These are phyloP conservation scores for Biscutella laevigata DNA, from an alignment of 441 rosid genomes.

Conservation along the genomic window DNA sequence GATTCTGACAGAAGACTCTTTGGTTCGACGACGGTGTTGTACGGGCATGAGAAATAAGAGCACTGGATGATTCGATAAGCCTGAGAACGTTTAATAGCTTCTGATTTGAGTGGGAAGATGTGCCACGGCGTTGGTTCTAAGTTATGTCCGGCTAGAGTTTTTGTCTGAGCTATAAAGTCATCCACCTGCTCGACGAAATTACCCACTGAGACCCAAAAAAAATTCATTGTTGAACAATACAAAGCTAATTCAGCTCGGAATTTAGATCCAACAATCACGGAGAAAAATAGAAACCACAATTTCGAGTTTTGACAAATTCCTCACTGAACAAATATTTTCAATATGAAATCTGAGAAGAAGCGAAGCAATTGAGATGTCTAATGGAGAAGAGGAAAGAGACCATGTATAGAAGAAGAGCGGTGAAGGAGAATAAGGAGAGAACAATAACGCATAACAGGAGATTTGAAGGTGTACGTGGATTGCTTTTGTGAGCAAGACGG, in stretches of 20 bases:
- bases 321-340: neutral
- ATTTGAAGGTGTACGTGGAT: constrained; percentile 40
- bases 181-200: constrained; percentile 31
- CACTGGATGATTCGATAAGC: constrained; percentile 70
- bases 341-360: no score
- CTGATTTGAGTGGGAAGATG: constrained; percentile 46
- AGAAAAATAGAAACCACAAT: neutral
- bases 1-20: neutral
- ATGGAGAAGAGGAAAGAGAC: constrained; percentile 15
- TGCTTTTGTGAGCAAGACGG: constrained; percentile 26
- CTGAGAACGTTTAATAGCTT: constrained; percentile 36
- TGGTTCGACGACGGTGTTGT: constrained; percentile 15
- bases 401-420: constrained; percentile 56
- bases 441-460: constrained; percentile 41
- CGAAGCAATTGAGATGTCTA: no score
- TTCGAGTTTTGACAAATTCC: neutral
- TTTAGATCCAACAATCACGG: constrained; percentile 13
- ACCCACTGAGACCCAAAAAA: constrained; percentile 5
- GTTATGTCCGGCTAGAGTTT: constrained; percentile 78
- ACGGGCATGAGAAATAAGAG: constrained; percentile 65
- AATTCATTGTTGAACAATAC: neutral
- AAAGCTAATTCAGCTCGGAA: neutral
- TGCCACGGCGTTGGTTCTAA: constrained; percentile 93
- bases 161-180: constrained; percentile 45
- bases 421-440: constrained; percentile 44